phyloP scores from a whole-genome alignment of 305 asterid genomes.

The Ajuga reptans region DNA sequence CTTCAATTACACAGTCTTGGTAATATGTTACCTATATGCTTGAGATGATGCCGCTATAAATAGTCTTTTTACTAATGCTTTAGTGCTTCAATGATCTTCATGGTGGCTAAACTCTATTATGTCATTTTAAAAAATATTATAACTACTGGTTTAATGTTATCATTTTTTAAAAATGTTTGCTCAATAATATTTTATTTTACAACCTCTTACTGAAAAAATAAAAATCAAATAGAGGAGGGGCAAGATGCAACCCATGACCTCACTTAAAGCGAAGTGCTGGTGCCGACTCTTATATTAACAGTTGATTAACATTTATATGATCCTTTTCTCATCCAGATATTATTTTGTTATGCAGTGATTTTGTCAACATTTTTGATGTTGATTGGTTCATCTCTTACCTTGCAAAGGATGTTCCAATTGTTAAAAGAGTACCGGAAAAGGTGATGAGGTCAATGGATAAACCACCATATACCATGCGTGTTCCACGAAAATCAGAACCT shows the following conservation, averaged over 20 bases:
- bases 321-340: conserved; percentile 28
- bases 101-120: background rate
- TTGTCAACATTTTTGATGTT: conserved; percentile 76
- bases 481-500: conserved; percentile 96
- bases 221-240: background rate
- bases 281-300: background rate
- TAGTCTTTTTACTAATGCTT: background rate
- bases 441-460: conserved; percentile 96
- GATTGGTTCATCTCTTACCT: conserved; percentile 96
- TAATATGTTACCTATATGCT: conserved; percentile 5
- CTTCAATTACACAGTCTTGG: conserved; percentile 16
- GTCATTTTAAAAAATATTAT: background rate
- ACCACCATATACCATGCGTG: conserved; percentile 99
- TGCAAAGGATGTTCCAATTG: conserved; percentile 79
- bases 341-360: conserved; percentile 67
- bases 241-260: background rate
- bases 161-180: background rate
- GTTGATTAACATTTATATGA: background rate
- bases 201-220: background rate
- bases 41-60: background rate
- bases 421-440: conserved; percentile 90
- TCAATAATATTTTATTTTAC: background rate
- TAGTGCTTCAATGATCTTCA: background rate
- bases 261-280: conserved; percentile 3
- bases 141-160: background rate